phyloP scores from a whole-genome alignment of 1,284 basidiomycete species.

The Pascua sp. region DNA sequence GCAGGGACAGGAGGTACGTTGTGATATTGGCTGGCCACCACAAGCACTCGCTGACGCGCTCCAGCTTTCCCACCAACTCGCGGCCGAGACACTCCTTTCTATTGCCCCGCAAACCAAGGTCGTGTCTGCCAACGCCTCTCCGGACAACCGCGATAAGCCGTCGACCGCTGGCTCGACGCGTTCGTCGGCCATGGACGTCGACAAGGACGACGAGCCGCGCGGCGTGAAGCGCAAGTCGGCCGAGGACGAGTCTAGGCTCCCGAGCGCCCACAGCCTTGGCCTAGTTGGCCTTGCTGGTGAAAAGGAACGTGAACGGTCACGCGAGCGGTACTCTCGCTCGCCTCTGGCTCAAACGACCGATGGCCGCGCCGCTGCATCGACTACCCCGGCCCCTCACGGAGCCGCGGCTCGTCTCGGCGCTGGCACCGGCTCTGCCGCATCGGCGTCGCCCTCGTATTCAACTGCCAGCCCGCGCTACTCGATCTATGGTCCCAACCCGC shows the following conservation, averaged over 20 bases:
- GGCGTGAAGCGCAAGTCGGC: constrained; percentile 42
- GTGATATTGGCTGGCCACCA: too few relatives aligned
- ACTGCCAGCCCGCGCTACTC: constrained; percentile 31
- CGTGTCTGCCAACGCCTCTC: constrained; percentile 13
- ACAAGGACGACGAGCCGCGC: constrained; percentile 30
- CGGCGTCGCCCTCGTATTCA: constrained; percentile 7
- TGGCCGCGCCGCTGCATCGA: constrained; percentile 8
- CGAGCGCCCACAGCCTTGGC: constrained; percentile 27
- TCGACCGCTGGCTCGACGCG: constrained; percentile 14
- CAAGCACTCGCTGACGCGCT: neutral
- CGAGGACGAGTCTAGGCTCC: constrained; percentile 31
- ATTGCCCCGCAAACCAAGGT: constrained; percentile 42
- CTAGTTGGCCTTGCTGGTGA: constrained; percentile 21
- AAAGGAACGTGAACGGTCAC: constrained; percentile 29
- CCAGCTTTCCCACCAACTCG: constrained; percentile 47
- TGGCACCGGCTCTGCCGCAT: neutral
- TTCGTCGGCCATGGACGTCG: constrained; percentile 22
- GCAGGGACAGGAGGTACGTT: constrained; percentile 16
- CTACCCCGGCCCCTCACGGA: neutral
- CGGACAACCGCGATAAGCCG: constrained; percentile 29
- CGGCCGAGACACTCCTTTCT: constrained; percentile 47
- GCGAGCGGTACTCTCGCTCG: constrained; percentile 34
- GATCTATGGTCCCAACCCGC: constrained; percentile 41
- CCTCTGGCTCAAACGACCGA: constrained; percentile 24
- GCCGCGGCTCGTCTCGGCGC: constrained; percentile 1